phyloP scores from a whole-genome alignment of 2,329 filamentous ascomycete genomes.

The Fusarium agapanthi region DNA sequence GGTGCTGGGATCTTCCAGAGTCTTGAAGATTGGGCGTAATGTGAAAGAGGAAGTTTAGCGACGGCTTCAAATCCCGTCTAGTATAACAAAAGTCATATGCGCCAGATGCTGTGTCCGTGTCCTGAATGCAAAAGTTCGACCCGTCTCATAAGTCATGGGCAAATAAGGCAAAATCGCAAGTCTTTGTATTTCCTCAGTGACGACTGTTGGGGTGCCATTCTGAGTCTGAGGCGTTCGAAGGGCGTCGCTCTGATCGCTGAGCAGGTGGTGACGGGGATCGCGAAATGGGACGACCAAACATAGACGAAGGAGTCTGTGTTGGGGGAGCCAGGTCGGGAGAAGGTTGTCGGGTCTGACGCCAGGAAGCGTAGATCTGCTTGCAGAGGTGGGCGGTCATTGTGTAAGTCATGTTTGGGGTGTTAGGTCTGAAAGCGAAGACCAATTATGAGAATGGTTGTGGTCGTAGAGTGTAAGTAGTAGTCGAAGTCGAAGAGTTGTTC shows the following conservation, averaged over 20 bases:
- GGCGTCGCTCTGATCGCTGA: slow-evolving; percentile 38
- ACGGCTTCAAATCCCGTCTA: background rate
- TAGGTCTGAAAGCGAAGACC: background rate
- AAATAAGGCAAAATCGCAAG: background rate
- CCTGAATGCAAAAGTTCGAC: slow-evolving; percentile 13
- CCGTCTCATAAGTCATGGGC: slow-evolving; percentile 19
- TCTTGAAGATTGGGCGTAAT: background rate
- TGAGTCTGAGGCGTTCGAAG: slow-evolving; percentile 39
- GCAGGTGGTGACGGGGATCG: slow-evolving; percentile 42
- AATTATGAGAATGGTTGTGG: background rate
- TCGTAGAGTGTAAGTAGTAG: background rate
- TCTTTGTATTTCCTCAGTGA: slow-evolving; percentile 9
- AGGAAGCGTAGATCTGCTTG: slow-evolving; percentile 68
- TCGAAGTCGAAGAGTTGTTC: background rate
- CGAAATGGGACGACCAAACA: slow-evolving; percentile 33
- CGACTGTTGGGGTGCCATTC: slow-evolving; percentile 37
- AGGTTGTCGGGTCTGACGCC: slow-evolving; percentile 59
- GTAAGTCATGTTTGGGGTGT: slow-evolving; percentile 60
- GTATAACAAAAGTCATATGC: slow-evolving; percentile 17
- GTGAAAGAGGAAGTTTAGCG: background rate
- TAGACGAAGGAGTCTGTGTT: slow-evolving; percentile 40
- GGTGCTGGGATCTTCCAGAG: background rate
- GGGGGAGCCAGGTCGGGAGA: slow-evolving; percentile 47
- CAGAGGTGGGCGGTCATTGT: slow-evolving; percentile 69
- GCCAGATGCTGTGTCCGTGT: slow-evolving; percentile 17